Conservation (phyloP, 495 filamentous ascomycete genomes). For the Penicillium verhagenii region DNA sequence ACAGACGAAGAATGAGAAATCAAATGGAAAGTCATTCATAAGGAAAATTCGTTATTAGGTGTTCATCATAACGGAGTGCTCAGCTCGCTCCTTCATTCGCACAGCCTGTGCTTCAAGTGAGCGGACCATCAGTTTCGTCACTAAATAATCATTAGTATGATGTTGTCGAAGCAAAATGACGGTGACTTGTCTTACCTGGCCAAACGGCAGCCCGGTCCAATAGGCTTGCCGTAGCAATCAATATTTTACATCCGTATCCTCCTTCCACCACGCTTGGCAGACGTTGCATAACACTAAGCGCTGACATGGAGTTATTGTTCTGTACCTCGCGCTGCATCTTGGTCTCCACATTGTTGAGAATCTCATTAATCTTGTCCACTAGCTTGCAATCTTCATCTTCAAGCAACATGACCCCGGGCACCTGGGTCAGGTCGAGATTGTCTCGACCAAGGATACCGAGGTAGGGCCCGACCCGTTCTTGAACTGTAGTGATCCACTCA, state of each 20-base stretch:
- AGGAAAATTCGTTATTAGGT: constrained; percentile 28
- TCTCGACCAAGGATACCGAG: constrained; percentile 85
- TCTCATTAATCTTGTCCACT: constrained; percentile 77
- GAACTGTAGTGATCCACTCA: constrained; percentile 93
- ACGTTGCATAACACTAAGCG: constrained; percentile 51
- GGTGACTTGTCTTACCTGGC: constrained; percentile 64
- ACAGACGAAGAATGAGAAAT: constrained; percentile 2
- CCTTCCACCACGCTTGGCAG: constrained; percentile 60
- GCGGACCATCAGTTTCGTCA: constrained; percentile 84
- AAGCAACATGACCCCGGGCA: constrained; percentile 83
- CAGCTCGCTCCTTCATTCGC: constrained; percentile 71
- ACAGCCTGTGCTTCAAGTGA: constrained; percentile 83
- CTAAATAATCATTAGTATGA: constrained; percentile 37
- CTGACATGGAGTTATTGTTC: constrained; percentile 44
- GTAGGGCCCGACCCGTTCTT: constrained; percentile 88
- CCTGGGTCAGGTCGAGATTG: constrained; percentile 69
- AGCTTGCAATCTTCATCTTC: constrained; percentile 92
- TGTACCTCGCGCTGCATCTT: constrained; percentile 67
- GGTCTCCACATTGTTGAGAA: constrained; percentile 72
- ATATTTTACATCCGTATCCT: constrained; percentile 82
- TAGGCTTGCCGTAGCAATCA: constrained; percentile 84
- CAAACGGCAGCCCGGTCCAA: constrained; percentile 88
- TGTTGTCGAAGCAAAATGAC: neutral
- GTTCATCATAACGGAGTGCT: constrained; percentile 56
- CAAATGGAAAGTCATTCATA: constrained; percentile 1